A percentile compares a stretch with the other conserved stretches of the same genome.
These are phyloP conservation scores for Globisporangium takayamanum DNA, from an alignment of 352 stramenopile species.

Conservation along the genomic window DNA sequence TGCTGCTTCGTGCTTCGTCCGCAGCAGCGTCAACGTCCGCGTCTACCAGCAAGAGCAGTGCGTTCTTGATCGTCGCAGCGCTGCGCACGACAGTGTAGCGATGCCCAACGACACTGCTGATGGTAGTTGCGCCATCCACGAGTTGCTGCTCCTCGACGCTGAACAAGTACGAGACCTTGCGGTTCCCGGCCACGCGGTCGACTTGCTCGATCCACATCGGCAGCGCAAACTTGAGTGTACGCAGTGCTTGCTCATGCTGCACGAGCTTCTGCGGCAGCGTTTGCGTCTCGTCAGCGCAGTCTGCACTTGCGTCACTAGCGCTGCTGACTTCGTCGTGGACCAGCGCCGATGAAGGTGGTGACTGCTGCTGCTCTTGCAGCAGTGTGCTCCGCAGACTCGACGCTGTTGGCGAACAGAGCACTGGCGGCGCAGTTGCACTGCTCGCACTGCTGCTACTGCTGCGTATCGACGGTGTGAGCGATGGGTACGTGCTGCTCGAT, in stretches of 20 bases:
- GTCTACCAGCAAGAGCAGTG: conserved; percentile 35
- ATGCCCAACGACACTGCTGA: not conserved
- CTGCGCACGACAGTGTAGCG: conserved; percentile 41
- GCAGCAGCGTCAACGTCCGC: conserved; percentile 12
- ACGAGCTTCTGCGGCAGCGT: conserved; percentile 13
- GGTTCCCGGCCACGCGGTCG: conserved; percentile 38
- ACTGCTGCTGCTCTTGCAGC: not conserved
- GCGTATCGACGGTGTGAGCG: not conserved
- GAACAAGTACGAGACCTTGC: conserved; percentile 71
- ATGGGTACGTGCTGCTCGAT: not conserved
- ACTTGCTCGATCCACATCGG: conserved; percentile 72
- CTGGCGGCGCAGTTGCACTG: not conserved
- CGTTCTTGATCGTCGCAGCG: conserved; percentile 54
- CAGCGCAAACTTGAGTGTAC: conserved; percentile 42
- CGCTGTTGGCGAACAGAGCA: conserved; percentile 10
- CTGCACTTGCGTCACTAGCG: not conserved
- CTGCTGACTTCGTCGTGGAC: not conserved
- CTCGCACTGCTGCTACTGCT: conserved; percentile 6
- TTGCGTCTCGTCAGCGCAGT: not conserved
- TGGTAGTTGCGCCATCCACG: not conserved
- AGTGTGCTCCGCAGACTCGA: conserved; percentile 9
- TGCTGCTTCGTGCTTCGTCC: conserved; percentile 1
- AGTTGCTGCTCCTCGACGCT: conserved; percentile 30
- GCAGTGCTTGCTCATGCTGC: conserved; percentile 23
- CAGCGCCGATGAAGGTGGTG: not conserved